Evolutionary conservation across 495 filamentous ascomycete genomes (phyloP).

Genomic region (Trichoderma asperelloides): DNA sequence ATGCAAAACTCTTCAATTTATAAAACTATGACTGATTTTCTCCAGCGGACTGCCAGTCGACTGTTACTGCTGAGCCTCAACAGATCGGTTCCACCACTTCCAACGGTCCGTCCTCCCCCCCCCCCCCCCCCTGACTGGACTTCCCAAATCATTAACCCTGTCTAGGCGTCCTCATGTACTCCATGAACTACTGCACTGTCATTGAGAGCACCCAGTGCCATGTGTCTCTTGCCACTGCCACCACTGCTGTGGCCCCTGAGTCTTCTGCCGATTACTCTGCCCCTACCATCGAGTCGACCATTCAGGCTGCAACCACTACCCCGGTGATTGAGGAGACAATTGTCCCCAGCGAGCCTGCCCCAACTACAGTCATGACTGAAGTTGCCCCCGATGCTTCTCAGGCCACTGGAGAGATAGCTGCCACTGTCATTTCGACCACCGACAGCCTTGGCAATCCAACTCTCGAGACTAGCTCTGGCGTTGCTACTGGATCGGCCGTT

Average conservation of each 20-base stretch:
- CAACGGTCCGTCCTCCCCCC: neutral
- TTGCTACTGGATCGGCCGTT: neutral
- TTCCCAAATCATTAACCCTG: neutral
- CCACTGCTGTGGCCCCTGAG: neutral
- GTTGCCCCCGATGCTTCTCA: neutral
- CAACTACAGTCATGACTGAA: neutral
- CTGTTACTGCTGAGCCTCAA: neutral
- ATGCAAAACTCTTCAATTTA: neutral
- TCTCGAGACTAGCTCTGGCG: neutral
- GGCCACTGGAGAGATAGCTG: neutral
- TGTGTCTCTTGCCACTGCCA: neutral
- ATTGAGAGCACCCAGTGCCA: slow-evolving; percentile 6
- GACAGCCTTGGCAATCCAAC: neutral
- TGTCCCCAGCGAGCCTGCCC: neutral
- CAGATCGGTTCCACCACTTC: slow-evolving; percentile 8
- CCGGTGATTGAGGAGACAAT: neutral
- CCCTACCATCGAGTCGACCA: neutral
- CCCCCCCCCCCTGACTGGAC: neutral
- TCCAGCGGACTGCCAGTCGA: neutral
- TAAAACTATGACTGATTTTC: neutral
- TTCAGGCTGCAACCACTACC: neutral
- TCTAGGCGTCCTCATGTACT: slow-evolving; percentile 5
- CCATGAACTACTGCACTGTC: slow-evolving; percentile 7
- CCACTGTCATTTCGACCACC: neutral
- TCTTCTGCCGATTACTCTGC: neutral